These are phyloP conservation scores for Diplosphaera chodatii DNA, from an alignment of 139 green algal species.

Conservation along the genomic window DNA sequence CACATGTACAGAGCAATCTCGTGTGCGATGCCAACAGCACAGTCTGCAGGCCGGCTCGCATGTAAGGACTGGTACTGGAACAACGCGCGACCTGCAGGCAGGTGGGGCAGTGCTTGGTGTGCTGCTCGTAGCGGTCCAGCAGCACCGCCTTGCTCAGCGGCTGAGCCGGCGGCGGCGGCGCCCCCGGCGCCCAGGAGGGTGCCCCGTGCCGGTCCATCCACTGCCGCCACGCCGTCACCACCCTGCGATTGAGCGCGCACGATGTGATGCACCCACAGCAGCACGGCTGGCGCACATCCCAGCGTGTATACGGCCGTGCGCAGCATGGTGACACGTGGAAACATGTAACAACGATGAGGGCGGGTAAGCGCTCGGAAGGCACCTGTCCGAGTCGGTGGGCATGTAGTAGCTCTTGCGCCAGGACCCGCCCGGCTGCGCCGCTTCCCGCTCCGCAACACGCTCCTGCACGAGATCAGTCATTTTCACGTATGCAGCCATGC, in stretches of 20 bases:
- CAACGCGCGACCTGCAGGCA: conserved; percentile 3
- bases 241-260: neutral
- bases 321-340: no score
- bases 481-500: no score
- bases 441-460: neutral
- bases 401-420: conserved; percentile 7
- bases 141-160: conserved; percentile 2
- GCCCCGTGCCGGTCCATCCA: conserved; percentile 5
- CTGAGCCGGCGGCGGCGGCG: neutral
- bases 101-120: conserved; percentile 17
- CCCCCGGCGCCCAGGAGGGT: neutral
- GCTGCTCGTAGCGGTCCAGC: conserved; percentile 20
- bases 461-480: no score
- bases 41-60: no score
- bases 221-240: conserved; percentile 3
- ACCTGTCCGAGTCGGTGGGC: conserved; percentile 11
- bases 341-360: no score
- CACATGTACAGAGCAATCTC: no score
- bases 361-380: neutral
- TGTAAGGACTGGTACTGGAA: no score
- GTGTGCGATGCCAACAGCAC: no score
- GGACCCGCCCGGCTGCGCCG: neutral
- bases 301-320: no score
- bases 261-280: neutral
- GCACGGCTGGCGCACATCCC: no score